Conservation (phyloP, 768 basidiomycete species). For the Lactarius psammicola region DNA sequence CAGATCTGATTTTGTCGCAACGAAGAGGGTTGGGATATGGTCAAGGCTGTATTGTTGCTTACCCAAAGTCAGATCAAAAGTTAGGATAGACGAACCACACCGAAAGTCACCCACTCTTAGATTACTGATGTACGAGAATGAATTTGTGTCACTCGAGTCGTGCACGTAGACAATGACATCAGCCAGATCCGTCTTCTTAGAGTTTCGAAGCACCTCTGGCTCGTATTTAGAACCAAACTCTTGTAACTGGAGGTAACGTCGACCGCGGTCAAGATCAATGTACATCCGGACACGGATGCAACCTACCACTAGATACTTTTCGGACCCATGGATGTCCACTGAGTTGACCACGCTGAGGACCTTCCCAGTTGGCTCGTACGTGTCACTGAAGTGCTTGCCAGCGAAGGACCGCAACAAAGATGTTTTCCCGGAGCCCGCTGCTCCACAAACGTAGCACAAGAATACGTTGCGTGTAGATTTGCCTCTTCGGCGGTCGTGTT, state of each 20-base stretch:
- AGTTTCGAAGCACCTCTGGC: conserved; percentile 80
- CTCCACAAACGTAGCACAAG: conserved; percentile 90
- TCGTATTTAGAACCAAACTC: conserved; percentile 98
- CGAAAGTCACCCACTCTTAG: conserved; percentile 61
- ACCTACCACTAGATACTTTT: conserved; percentile 95
- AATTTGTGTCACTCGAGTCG: conserved; percentile 98
- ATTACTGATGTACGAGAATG: conserved; percentile 97
- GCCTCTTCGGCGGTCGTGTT: conserved; percentile 80
- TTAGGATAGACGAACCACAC: conserved; percentile 13
- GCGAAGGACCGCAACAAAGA: conserved; percentile 81
- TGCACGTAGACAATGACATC: conserved; percentile 96
- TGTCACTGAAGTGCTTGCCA: conserved; percentile 69
- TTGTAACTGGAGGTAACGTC: conserved; percentile 63
- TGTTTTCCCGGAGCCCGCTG: conserved; percentile 95
- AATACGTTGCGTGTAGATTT: conserved; percentile 91
- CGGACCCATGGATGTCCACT: conserved; percentile 90
- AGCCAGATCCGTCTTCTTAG: conserved; percentile 87
- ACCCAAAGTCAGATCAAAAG: conserved; percentile 20
- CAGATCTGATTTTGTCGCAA: conserved; percentile 98
- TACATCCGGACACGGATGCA: neutral
- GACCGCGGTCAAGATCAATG: conserved; percentile 9
- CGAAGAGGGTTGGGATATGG: conserved; percentile 92
- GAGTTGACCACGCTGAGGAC: conserved; percentile 91
- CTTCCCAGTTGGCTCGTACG: conserved; percentile 87
- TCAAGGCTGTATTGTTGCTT: conserved; percentile 98